Percentiles rank a stretch among this genome's conserved stretches.
These are phyloP conservation scores for Coemansia asiatica DNA, from an alignment of 192 early-diverging fungal genomes.

Conservation along the genomic window DNA sequence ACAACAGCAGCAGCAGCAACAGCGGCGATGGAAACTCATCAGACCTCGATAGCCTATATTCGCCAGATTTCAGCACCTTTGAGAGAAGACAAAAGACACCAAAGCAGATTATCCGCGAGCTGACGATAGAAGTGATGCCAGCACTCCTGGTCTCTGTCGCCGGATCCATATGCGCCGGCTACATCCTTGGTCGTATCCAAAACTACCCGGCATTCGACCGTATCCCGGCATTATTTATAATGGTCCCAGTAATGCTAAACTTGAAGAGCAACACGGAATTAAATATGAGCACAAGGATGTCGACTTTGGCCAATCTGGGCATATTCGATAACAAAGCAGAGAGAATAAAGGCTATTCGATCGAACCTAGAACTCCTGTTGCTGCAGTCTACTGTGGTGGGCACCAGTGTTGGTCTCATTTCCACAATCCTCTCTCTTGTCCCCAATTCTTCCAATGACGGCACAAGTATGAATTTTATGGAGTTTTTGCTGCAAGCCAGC, in stretches of 20 bases:
- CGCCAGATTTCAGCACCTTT: background rate
- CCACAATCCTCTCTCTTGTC: slow-evolving; percentile 54
- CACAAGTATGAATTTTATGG: background rate
- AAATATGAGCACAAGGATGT: slow-evolving; percentile 83
- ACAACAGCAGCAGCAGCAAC: slow-evolving; percentile 12
- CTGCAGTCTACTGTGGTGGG: slow-evolving; percentile 73
- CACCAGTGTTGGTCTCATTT: slow-evolving; percentile 68
- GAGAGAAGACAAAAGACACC: slow-evolving; percentile 16
- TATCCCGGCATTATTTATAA: slow-evolving; percentile 76
- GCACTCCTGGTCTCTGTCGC: slow-evolving; percentile 69
- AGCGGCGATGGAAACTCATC: background rate
- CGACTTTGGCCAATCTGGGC: slow-evolving; percentile 72
- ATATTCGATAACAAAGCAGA: slow-evolving; percentile 57
- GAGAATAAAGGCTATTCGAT: slow-evolving; percentile 61
- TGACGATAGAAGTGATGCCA: slow-evolving; percentile 59
- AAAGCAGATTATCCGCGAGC: slow-evolving; percentile 26
- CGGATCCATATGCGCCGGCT: slow-evolving; percentile 71
- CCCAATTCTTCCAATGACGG: background rate
- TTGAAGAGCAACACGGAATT: slow-evolving; percentile 92
- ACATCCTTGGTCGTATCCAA: slow-evolving; percentile 67
- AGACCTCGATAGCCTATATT: background rate
- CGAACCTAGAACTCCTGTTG: slow-evolving; percentile 75
- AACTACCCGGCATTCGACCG: slow-evolving; percentile 67
- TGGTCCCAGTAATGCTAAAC: slow-evolving; percentile 82
- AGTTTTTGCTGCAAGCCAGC: slow-evolving; percentile 14